A percentile compares a stretch with the other conserved stretches of the same genome.
Evolutionary conservation across 495 filamentous ascomycete genomes (phyloP).

Genomic region (Penicillium tannophilum): DNA sequence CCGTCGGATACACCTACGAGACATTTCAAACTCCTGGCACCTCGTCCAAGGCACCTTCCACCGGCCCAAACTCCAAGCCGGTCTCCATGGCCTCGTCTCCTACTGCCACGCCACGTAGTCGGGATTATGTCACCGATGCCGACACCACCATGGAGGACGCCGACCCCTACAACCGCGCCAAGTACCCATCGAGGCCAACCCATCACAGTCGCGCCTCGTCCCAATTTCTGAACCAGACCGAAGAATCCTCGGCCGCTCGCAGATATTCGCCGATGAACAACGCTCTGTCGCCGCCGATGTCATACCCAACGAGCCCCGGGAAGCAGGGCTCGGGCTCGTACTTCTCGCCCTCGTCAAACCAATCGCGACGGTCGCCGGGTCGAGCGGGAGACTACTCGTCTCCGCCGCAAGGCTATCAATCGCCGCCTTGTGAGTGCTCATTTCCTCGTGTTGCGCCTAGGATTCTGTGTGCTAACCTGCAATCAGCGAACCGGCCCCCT

Average conservation of each 20-base stretch:
- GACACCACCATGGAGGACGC: conserved; percentile 94
- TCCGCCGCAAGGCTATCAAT: conserved; percentile 66
- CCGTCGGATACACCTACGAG: conserved; percentile 73
- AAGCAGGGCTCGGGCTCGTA: conserved; percentile 53
- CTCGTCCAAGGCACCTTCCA: conserved; percentile 46
- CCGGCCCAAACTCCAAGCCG: conserved; percentile 56
- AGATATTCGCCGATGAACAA: conserved; percentile 97
- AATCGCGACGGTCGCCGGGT: conserved; percentile 60
- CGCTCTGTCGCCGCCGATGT: conserved; percentile 63
- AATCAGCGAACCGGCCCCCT: conserved; percentile 39
- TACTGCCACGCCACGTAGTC: conserved; percentile 63
- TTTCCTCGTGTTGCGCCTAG: not conserved
- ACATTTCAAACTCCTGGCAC: conserved; percentile 60
- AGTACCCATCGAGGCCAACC: conserved; percentile 72
- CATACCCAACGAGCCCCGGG: conserved; percentile 59
- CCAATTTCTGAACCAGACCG: conserved; percentile 63
- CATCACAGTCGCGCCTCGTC: conserved; percentile 64
- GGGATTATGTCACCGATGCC: conserved; percentile 68
- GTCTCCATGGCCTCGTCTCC: conserved; percentile 65
- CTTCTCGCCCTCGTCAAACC: conserved; percentile 41
- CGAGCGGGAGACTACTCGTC: conserved; percentile 58
- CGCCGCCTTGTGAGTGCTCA: conserved; percentile 57
- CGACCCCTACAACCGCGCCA: conserved; percentile 78
- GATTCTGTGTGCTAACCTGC: not conserved
- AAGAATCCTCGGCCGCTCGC: conserved; percentile 81